Conservation (phyloP, 805 yeast genomes). For the Saccharomyces jurei region DNA sequence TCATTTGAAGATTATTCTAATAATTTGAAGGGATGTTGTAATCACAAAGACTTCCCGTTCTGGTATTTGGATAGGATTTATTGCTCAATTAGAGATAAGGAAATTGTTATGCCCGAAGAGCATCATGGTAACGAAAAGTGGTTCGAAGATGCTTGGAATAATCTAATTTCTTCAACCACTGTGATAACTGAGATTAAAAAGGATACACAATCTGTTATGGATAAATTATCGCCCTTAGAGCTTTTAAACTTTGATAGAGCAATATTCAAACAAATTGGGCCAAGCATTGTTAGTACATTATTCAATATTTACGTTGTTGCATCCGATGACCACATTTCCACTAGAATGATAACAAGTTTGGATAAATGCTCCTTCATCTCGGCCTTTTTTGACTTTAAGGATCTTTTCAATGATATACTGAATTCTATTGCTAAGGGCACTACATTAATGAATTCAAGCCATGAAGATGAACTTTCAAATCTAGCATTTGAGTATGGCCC, state of each 20-base stretch:
- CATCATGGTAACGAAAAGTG: conserved; percentile 88
- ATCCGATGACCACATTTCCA: conserved; percentile 79
- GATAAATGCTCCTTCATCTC: conserved; percentile 82
- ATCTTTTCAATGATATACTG: conserved; percentile 59
- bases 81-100: conserved; percentile 70
- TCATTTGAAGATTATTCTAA: conserved; percentile 70
- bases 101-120: conserved; percentile 96
- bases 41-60: conserved; percentile 67
- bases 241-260: conserved; percentile 58
- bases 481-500: conserved; percentile 2
- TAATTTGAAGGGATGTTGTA: conserved; percentile 74
- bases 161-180: conserved; percentile 41
- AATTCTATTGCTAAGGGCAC: conserved; percentile 61
- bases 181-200: conserved; percentile 25
- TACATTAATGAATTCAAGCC: conserved; percentile 39
- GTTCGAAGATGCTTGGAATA: conserved; percentile 84
- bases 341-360: conserved; percentile 78
- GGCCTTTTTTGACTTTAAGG: conserved; percentile 46
- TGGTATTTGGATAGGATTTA: conserved; percentile 83
- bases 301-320: conserved; percentile 80
- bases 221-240: conserved; percentile 18
- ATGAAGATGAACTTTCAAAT: conserved; percentile 4
- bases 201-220: conserved; percentile 15
- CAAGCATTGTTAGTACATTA: conserved; percentile 60
- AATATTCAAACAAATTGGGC: conserved; percentile 57